phyloP scores from a whole-genome alignment of 257 asterid genomes.

The Solanum neorickii region DNA sequence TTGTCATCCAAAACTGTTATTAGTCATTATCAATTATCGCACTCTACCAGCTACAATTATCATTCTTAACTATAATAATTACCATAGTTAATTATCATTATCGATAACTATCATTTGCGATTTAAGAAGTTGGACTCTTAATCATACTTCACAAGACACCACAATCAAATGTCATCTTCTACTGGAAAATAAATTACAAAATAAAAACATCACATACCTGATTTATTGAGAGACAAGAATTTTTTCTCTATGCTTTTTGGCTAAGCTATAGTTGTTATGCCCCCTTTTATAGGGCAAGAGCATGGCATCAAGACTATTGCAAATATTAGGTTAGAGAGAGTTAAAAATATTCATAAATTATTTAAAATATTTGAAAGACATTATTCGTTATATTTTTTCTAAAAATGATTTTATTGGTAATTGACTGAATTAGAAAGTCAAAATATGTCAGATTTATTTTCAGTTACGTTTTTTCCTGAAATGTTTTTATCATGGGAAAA shows the following conservation, averaged over 20 bases:
- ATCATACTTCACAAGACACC: neutral
- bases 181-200: neutral
- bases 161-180: neutral
- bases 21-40: neutral
- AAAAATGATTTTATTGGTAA: no score
- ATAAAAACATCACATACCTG: neutral
- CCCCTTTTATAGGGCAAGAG: neutral
- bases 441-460: neutral
- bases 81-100: neutral
- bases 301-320: neutral
- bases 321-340: neutral
- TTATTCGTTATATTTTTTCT: no score
- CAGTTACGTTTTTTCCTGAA: neutral
- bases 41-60: no score
- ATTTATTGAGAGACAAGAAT: neutral
- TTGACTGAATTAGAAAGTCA: no score
- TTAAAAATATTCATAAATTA: neutral
- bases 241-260: neutral
- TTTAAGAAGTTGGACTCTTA: neutral
- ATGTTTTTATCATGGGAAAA: neutral
- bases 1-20: accelerated
- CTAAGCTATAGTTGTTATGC: neutral
- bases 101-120: neutral
- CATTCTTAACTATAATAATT: neutral
- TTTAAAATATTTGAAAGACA: neutral